These are phyloP conservation scores for Rhizopus microsporus DNA, from an alignment of 371 early-diverging fungal genomes.

Conservation along the genomic window DNA sequence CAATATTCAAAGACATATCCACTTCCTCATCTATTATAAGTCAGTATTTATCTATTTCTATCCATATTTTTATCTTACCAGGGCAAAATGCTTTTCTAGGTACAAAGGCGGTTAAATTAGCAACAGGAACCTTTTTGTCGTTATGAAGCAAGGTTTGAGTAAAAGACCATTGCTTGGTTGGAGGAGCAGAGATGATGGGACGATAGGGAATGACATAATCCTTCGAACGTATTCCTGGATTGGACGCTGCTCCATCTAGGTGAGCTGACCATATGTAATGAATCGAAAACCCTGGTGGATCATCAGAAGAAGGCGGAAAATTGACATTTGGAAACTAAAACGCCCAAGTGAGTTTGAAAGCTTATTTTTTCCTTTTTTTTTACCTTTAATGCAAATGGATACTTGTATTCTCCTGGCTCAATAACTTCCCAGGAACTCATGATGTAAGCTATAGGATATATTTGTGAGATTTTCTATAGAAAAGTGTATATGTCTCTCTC, in stretches of 20 bases:
- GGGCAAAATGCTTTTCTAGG: constrained; percentile 41
- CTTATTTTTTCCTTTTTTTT: background rate
- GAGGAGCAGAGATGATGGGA: constrained; percentile 30
- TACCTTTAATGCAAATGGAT: constrained; percentile 58
- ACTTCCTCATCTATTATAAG: constrained; percentile 29
- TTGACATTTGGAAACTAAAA: constrained; percentile 43
- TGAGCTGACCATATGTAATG: constrained; percentile 54
- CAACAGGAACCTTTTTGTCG: constrained; percentile 28
- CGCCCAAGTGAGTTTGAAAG: background rate
- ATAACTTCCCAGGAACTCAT: constrained; percentile 48
- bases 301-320: constrained; percentile 41
- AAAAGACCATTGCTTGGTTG: constrained; percentile 30
- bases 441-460: constrained; percentile 23
- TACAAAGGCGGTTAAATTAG: constrained; percentile 26
- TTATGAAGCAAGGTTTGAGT: constrained; percentile 22
- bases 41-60: background rate
- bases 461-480: background rate
- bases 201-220: constrained; percentile 27
- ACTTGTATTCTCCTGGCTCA: constrained; percentile 43
- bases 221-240: constrained; percentile 34
- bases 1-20: constrained; percentile 19
- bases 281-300: constrained; percentile 34
- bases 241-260: constrained; percentile 41
- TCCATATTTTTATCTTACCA: constrained; percentile 21
- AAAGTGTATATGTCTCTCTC: background rate